Base-by-base conservation (phyloP, 2,329 filamentous ascomycete species). In the Calonectria montana region DNA sequence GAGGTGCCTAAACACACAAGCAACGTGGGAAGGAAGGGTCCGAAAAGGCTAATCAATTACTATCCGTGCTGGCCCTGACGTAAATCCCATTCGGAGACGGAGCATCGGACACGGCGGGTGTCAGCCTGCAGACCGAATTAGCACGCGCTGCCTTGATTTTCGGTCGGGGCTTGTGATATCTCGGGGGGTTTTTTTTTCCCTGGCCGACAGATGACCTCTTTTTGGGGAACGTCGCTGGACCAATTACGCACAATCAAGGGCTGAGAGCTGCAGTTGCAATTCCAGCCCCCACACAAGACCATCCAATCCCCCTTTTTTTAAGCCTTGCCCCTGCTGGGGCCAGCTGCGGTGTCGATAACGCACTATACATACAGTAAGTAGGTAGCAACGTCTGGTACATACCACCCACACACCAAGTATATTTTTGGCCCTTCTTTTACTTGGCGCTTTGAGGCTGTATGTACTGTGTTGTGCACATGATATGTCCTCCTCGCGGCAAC, bases 301-400 rank as follows among this genome's bases (percentile, higher is more conserved):
- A 41, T 35, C 35, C 43, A 47, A 9, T 31, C 35, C 43, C 23
- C 8, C 64, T 23, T 27, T 27, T 50, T 41, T 8, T 53, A 65
- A 25, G 78, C 59, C 4, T 55, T 23, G 18, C 48, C 48, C 75
- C 74, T 76, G 74, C 75, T 78, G n/a, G 9, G 13, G 9, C 67
- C 41, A 18, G 65, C 27, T 2, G 35, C 43, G 21, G 31, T 63
- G 37, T 64, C 67, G 61, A 39, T 65, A 29, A 41, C 12, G 45
- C 61, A 39, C 31, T 16, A 37, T 37, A n/a, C n/a, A n/a, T n/a
- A n/a, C n/a, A n/a, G n/a, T n/a, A n/a, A n/a, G n/a, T n/a, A n/a
- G n/a, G n/a, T n/a, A 35, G 37, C 16, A 21, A 37, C 23, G 53
- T 21, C 31, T 37, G 53, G 53, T 37, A 39, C 53, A 35, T 37